phyloP scores from a whole-genome alignment of 164 flowering plant genomes.

The Chimonanthus salicifolius region DNA sequence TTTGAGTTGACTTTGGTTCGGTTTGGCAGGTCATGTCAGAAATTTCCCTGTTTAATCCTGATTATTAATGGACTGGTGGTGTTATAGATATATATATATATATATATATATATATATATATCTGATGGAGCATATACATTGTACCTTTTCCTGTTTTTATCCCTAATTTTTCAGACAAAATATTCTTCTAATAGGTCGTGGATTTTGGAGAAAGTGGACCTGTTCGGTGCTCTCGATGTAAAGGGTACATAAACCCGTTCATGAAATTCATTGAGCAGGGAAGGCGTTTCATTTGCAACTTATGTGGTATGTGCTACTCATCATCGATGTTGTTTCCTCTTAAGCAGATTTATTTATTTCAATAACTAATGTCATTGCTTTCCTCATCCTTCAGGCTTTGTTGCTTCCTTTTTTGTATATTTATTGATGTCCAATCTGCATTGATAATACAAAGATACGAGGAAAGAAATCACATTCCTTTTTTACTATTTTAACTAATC shows the following conservation, averaged over 20 bases:
- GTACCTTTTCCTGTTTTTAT: neutral
- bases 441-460: too few species aligned
- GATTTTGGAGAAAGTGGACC: conserved; percentile 99
- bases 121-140: neutral
- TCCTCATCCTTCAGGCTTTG: neutral
- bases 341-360: neutral
- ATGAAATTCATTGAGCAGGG: conserved; percentile 98
- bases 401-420: neutral
- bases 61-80: too few species aligned
- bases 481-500: neutral
- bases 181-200: conserved; percentile 48
- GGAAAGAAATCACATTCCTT: too few species aligned
- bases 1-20: too few species aligned
- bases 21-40: too few species aligned
- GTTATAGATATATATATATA: too few species aligned
- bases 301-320: conserved; percentile 69
- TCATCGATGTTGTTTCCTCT: neutral
- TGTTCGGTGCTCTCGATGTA: conserved; percentile 96
- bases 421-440: too few species aligned
- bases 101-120: too few species aligned
- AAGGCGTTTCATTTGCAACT: conserved; percentile 81
- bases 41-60: too few species aligned
- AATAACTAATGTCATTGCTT: neutral
- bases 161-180: neutral
- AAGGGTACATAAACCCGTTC: conserved; percentile 94